phyloP scores from a whole-genome alignment of 2,329 filamentous ascomycete genomes.

The Fusarium sterilihyphosum region DNA sequence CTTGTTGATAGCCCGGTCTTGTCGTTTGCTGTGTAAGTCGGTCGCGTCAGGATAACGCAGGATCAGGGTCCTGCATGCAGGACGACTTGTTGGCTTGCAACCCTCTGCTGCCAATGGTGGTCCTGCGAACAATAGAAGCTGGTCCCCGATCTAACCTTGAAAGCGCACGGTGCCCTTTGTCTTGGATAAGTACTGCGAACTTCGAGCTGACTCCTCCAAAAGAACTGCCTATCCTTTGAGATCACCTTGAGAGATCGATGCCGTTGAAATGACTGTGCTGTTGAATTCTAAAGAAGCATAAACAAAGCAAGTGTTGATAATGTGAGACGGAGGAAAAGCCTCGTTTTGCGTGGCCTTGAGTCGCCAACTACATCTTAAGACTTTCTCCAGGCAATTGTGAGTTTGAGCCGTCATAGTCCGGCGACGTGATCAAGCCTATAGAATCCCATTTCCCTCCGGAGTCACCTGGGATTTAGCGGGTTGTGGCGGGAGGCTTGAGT shows the following conservation, averaged over 20 bases:
- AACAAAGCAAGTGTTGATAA: background rate
- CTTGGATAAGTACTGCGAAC: background rate
- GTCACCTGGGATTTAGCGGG: conserved; percentile 34
- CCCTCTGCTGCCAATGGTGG: conserved; percentile 13
- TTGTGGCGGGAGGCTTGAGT: conserved; percentile 44
- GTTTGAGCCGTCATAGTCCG: conserved; percentile 36
- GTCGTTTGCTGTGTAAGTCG: background rate
- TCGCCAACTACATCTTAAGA: conserved; percentile 31
- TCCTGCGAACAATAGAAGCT: conserved; percentile 15
- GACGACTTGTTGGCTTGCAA: conserved; percentile 23
- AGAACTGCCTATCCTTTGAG: background rate
- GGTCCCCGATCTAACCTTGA: conserved; percentile 6
- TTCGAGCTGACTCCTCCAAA: conserved; percentile 3
- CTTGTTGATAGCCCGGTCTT: background rate
- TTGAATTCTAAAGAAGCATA: background rate
- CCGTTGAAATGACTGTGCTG: background rate
- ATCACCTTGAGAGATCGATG: background rate
- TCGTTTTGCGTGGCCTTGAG: conserved; percentile 6
- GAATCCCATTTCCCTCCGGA: conserved; percentile 21
- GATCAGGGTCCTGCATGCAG: conserved; percentile 19
- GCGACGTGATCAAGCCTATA: conserved; percentile 31
- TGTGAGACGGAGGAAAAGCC: conserved; percentile 3
- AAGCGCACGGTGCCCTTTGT: conserved; percentile 24
- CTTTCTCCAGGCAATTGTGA: conserved; percentile 19
- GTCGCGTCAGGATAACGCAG: conserved; percentile 7